Evolutionary conservation across 768 basidiomycete species (phyloP).

Genomic region (Lactifluus hygrophoroides): DNA sequence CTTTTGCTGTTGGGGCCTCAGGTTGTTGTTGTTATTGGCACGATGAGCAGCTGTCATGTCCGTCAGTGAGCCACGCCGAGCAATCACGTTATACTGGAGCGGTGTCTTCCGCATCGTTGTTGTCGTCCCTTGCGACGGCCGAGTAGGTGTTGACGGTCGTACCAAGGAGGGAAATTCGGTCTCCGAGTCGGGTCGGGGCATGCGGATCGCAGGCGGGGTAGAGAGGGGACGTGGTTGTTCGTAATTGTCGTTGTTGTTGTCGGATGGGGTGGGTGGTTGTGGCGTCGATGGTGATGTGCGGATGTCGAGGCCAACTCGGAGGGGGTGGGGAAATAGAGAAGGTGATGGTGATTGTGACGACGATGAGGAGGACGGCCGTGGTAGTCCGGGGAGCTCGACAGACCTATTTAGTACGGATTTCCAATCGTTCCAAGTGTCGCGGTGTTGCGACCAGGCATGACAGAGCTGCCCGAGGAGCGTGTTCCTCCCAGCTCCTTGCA

Average conservation of each 20-base stretch:
- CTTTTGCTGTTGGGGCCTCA: too few relatives aligned
- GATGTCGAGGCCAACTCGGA: not conserved
- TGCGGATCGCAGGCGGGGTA: not conserved
- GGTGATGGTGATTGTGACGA: too few relatives aligned
- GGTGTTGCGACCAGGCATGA: slow-evolving; percentile 24
- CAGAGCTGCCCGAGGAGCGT: slow-evolving; percentile 38
- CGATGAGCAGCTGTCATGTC: not conserved
- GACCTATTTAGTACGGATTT: not conserved
- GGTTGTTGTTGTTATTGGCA: too few relatives aligned
- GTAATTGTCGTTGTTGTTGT: not conserved
- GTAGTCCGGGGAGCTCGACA: not conserved
- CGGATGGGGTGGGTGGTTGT: not conserved
- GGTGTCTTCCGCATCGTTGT: not conserved
- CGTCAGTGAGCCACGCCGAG: not conserved
- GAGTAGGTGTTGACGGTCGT: not conserved
- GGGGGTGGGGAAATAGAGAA: not conserved
- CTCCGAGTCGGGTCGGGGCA: not conserved
- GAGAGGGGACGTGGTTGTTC: not conserved
- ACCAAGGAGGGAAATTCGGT: not conserved
- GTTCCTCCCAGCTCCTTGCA: slow-evolving; percentile 25
- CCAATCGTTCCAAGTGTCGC: slow-evolving; percentile 27
- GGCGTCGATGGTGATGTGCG: not conserved
- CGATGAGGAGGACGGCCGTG: not conserved
- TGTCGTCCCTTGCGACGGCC: too few relatives aligned
- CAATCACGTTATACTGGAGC: not conserved